Conservation (phyloP, 768 basidiomycete genomes). For the Suillus brevipes region DNA sequence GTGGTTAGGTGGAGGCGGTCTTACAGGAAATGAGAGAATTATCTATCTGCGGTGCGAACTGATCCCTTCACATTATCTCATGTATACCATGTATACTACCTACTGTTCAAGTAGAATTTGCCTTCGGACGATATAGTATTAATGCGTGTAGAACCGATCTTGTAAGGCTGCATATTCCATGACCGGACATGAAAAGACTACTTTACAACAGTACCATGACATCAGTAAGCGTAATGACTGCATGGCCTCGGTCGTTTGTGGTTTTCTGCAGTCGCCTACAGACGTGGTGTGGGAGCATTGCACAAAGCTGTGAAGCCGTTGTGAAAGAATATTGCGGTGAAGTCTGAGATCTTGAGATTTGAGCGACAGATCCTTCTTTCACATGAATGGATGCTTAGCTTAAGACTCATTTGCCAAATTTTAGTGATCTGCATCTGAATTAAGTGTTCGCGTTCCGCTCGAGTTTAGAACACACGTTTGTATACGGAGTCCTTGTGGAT, state of each 20-base stretch:
- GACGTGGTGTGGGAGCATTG: too few species aligned
- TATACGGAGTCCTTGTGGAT: not conserved
- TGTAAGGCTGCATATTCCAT: not conserved
- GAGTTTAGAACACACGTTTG: not conserved
- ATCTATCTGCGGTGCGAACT: conserved; percentile 80
- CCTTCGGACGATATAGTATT: not conserved
- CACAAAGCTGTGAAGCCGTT: too few species aligned
- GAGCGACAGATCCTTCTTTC: too few species aligned
- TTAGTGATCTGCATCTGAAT: not conserved
- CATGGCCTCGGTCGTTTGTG: too few species aligned
- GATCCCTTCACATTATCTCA: not conserved
- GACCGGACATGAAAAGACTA: not conserved
- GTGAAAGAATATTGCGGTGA: too few species aligned
- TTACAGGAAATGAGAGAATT: conserved; percentile 96
- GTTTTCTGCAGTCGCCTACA: too few species aligned
- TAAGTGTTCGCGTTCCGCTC: not conserved
- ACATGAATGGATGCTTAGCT: too few species aligned
- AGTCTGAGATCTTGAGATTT: too few species aligned
- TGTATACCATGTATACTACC: not conserved
- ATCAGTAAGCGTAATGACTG: too few species aligned
- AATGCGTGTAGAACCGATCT: not conserved
- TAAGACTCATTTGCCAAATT: too few species aligned
- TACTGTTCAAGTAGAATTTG: not conserved
- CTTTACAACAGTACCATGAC: not conserved
- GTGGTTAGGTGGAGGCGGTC: conserved; percentile 83